These are phyloP conservation scores for Xylaria sp. DNA, from an alignment of 2,329 filamentous ascomycete species.

Conservation along the genomic window DNA sequence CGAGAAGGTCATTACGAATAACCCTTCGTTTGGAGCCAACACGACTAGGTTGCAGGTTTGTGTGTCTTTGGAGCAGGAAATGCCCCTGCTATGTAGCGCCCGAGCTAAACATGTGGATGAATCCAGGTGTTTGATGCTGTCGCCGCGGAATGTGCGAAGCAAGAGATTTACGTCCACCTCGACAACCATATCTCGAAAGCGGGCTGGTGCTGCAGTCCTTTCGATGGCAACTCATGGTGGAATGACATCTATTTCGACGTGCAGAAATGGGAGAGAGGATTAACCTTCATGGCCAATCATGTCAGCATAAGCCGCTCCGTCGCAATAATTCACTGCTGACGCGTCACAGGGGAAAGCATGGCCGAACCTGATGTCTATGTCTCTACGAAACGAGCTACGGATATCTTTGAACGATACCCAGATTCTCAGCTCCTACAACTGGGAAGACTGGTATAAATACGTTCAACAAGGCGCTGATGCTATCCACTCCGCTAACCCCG, in stretches of 20 bases:
- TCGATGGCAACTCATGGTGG: conserved; percentile 70
- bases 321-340: conserved; percentile 16
- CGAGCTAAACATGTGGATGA: conserved; percentile 11
- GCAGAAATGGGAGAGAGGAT: conserved; percentile 69
- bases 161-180: conserved; percentile 68
- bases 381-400: conserved; percentile 65
- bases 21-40: conserved; percentile 63
- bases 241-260: conserved; percentile 69
- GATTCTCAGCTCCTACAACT: conserved; percentile 59
- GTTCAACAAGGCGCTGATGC: conserved; percentile 61
- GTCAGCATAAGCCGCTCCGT: conserved; percentile 35
- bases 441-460: conserved; percentile 65
- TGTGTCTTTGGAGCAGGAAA: background rate
- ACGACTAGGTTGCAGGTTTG: conserved; percentile 65
- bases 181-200: conserved; percentile 71
- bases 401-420: conserved; percentile 51
- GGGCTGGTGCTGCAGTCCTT: conserved; percentile 66
- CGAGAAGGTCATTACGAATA: conserved; percentile 63
- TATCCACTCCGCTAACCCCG: conserved; percentile 62
- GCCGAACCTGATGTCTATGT: conserved; percentile 61
- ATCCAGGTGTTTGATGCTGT: conserved; percentile 68
- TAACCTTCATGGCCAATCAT: conserved; percentile 69
- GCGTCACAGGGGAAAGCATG: conserved; percentile 55
- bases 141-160: conserved; percentile 65
- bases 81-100: background rate